Evolutionary conservation across 495 filamentous ascomycete genomes (phyloP), one percentile per base, ranked within the genome.

Genomic region (Trichoderma erinaceum): DNA sequence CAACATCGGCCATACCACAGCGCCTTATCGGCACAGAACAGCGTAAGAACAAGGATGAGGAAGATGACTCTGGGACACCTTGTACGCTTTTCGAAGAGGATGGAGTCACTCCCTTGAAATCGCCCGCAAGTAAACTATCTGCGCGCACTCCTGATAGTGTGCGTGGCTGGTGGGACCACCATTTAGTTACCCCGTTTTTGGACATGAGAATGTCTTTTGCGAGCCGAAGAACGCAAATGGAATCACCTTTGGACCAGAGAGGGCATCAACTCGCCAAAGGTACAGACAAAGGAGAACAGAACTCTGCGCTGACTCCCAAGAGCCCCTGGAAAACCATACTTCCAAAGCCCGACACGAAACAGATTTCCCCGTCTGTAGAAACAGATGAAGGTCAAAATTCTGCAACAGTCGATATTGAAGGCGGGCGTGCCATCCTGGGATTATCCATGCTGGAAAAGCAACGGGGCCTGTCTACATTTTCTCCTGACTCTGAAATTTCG

Each of bases 151-250:
- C 74, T 43, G 58, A 75, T 70, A 67, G 76, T 61, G 84, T 84
- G 48, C 83, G 86, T 44, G 92, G 92, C 13, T 97, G 93, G 93
- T 97, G 93, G 93, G 93, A 91, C 69, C 84, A 61, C 56, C 56
- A 89, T 68, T 84, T 96, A 52, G 88, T 88, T 2, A 92, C 92
- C 1, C 93, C 93, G 0, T 89, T 96, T 67, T 72, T 69, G 7
- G 71, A 73, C 41, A 75, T 76, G 10, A 76, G 75, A 64, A 80
- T 78, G 29, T 78, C 79, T 32, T 78, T 79, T 71, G 69, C 73
- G 41, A 72, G 65, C 13, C 56, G 56, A 25, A 29, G 56, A 32
- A 61, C 56, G 16, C 56, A 61, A 11, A 41, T 61, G 21, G 63
- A 64, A 29, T 44, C 68, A 16, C 74, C 56, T 18, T 41, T 58